Evolutionary conservation across 176 grass and related monocot species (phyloP).

Genomic region (Chloris gayana): DNA sequence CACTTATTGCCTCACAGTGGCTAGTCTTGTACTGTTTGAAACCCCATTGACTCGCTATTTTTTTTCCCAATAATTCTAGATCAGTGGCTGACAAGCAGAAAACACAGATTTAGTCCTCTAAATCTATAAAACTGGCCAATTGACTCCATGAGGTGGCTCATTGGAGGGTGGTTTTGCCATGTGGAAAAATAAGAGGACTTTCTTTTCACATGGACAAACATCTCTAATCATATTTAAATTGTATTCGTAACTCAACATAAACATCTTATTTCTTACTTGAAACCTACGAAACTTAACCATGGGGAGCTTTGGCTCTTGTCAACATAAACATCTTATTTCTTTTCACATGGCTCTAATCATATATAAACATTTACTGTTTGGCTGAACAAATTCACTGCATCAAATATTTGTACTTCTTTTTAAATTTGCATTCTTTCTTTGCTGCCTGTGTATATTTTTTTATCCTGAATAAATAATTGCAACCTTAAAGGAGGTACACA

Average conservation of each 20-base stretch:
- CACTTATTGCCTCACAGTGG: background rate
- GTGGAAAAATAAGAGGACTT: background rate
- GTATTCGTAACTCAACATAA: background rate
- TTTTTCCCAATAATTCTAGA: background rate
- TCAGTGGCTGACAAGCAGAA: background rate
- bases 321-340: too few species aligned
- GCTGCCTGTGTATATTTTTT: background rate
- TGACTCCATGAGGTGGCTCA: background rate
- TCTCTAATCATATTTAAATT: background rate
- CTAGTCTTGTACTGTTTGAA: background rate
- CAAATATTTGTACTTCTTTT: background rate
- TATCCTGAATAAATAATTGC: constrained; percentile 2
- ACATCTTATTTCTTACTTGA: background rate
- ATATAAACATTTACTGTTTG: too few species aligned
- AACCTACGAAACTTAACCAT: background rate
- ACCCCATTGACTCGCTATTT: background rate
- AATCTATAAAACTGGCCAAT: background rate
- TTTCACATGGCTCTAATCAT: too few species aligned
- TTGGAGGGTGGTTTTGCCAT: constrained; percentile 10
- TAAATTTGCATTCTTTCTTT: background rate
- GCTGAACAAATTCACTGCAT: background rate
- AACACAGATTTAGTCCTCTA: background rate
- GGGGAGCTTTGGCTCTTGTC: background rate
- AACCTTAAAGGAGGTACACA: constrained; percentile 17
- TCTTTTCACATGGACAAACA: background rate